A percentile compares a stretch with the other conserved stretches of the same genome.
Conservation (phyloP, 441 rosid species). For the Syzygium syzygioides region DNA sequence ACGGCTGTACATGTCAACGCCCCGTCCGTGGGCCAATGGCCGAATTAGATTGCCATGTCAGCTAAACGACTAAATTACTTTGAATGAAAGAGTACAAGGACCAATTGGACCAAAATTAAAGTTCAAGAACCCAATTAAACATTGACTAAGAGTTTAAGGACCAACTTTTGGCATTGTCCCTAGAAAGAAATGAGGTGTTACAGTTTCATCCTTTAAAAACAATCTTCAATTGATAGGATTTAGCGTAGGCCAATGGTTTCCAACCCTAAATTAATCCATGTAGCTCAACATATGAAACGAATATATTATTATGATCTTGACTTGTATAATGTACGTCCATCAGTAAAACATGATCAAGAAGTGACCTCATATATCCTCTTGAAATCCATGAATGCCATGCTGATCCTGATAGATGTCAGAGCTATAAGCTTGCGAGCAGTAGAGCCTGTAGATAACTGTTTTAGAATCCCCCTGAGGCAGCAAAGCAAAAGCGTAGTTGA, state of each 20-base stretch:
- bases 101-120: background rate
- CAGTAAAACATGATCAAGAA: background rate
- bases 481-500: background rate
- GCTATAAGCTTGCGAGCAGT: conserved; percentile 59
- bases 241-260: background rate
- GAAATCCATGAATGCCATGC: conserved; percentile 56
- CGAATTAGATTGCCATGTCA: background rate
- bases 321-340: background rate
- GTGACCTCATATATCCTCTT: conserved; percentile 72
- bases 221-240: background rate
- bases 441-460: conserved; percentile 72
- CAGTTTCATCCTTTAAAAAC: background rate
- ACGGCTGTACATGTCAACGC: background rate
- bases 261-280: background rate
- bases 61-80: background rate
- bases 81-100: background rate
- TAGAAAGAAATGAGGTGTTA: background rate
- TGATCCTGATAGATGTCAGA: conserved; percentile 45
- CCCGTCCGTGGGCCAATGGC: background rate
- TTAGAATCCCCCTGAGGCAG: conserved; percentile 72
- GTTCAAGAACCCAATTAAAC: background rate
- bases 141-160: background rate
- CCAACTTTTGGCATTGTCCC: background rate
- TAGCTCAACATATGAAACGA: background rate
- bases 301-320: background rate